Conservation (phyloP, 257 asterid species). For the Solanum boliviense region DNA sequence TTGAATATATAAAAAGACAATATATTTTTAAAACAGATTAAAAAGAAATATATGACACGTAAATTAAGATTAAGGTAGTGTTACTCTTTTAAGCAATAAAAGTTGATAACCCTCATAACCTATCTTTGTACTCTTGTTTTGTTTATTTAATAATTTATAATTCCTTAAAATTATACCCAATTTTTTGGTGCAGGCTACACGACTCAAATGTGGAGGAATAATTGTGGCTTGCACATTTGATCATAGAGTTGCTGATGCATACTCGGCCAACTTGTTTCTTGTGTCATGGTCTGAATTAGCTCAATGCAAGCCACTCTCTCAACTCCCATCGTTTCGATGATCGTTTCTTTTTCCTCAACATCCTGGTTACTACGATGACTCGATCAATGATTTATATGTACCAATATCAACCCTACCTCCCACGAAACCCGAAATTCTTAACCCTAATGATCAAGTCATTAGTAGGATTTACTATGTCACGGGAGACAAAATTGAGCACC, state of each 20-base stretch:
- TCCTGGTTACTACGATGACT: constrained; percentile 20
- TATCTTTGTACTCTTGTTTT: not conserved
- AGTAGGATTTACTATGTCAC: constrained; percentile 57
- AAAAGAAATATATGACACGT: not conserved
- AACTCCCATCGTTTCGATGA: constrained; percentile 51
- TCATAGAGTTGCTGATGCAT: constrained; percentile 70
- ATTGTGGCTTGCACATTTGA: constrained; percentile 55
- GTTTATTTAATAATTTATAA: not conserved
- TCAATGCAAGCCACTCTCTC: constrained; percentile 22
- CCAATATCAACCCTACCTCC: constrained; percentile 14
- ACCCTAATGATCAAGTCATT: not conserved
- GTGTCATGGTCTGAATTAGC: constrained; percentile 62
- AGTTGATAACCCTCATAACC: not conserved
- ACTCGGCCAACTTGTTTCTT: constrained; percentile 65
- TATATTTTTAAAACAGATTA: too few species aligned
- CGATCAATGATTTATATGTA: constrained; percentile 28
- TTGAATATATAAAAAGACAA: not conserved
- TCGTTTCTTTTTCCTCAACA: constrained; percentile 40
- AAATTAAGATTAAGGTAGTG: not conserved
- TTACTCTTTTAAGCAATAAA: not conserved
- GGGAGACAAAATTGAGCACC: constrained; percentile 17
- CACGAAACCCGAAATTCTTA: not conserved
- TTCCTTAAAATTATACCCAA: not conserved
- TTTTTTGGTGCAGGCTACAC: constrained; percentile 27
- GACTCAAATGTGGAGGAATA: constrained; percentile 49